Conservation (phyloP, 1,284 basidiomycete species). For the Dichomitus squalens region DNA sequence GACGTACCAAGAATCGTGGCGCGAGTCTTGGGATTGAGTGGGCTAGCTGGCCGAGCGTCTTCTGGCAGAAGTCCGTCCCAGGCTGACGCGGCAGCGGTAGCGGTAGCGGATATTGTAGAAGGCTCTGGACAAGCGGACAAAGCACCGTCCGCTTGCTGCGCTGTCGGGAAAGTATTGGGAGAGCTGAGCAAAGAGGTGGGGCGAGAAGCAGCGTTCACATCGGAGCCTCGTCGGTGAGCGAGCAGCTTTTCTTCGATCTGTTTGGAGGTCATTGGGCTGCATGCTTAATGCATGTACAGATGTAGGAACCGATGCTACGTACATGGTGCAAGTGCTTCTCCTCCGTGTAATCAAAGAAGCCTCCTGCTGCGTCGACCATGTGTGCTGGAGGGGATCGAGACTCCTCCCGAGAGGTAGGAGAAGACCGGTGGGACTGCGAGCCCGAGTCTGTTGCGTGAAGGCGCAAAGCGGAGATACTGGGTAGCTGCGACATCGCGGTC, state of each 20-base stretch:
- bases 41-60: slow-evolving; percentile 42
- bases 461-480: not conserved
- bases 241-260: slow-evolving; percentile 75
- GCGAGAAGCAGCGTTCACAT: slow-evolving; percentile 36
- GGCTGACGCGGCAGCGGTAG: slow-evolving; percentile 14
- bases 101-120: slow-evolving; percentile 39
- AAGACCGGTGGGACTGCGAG: slow-evolving; percentile 2
- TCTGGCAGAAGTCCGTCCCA: slow-evolving; percentile 15
- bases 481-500: not conserved
- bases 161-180: slow-evolving; percentile 39
- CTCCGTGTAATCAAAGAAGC: slow-evolving; percentile 76
- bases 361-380: slow-evolving; percentile 64
- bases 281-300: not conserved
- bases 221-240: slow-evolving; percentile 57
- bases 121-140: slow-evolving; percentile 42
- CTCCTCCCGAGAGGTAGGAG: slow-evolving; percentile 19
- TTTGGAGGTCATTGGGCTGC: not conserved
- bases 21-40: slow-evolving; percentile 33
- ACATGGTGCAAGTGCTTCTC: slow-evolving; percentile 76
- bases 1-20: slow-evolving; percentile 16
- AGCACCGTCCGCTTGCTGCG: slow-evolving; percentile 43
- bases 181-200: slow-evolving; percentile 33
- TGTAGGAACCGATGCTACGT: slow-evolving; percentile 32
- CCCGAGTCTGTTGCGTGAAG: slow-evolving; percentile 1
- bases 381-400: slow-evolving; percentile 34